Evolutionary conservation across 1,284 basidiomycete species (phyloP), one percentile per base, ranked within the genome.

Genomic region (Quambalaria eucalypti): DNA sequence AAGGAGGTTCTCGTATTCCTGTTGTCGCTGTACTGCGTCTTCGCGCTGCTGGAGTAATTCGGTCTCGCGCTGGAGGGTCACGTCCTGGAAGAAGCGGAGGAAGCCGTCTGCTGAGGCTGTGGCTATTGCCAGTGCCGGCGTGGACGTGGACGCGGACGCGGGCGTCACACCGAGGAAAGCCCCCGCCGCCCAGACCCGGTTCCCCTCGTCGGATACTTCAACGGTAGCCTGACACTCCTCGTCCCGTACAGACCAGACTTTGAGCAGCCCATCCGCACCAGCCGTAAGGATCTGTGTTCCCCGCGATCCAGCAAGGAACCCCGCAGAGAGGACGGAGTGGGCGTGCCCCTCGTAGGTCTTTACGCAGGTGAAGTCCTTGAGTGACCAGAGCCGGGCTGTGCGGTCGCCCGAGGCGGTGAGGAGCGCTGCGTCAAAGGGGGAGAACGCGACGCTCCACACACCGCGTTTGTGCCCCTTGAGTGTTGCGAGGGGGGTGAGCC

Each of bases 391-490:
- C 73, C 87, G 89, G 61, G 97, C 82, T 0, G 90, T 91, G 76
- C 89, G 87, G 78, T 99, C 95, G 2, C 92, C 91, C 50, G 90
- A 92, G 4, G 88, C 91, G 4, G 90, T 95, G 40, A 90, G 91
- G 51, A 99, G 78, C 5, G 91, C 83, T 52, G 87, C 82, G 69
- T 97, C 91, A 4, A 83, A 81, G 47, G 82, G 82, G 49, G 87
- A 86, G 72, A 99, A 99, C 52, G 83, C 85, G 54, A 93, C 91
- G 53, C 83, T 83, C 95, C 95, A 99, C 6, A 99, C 88, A 1
- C 95, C 95, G 55, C 95, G 82, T 76, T 92, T 91, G 78, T 99
- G 95, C 0, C 93, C 95, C 76, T 88, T 90, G 77, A 90, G 90
- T 6, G 86, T 88, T 6, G 90, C 92, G 1, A 91, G 66, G n/a